Conservation (phyloP, 1,139 yeast genomes). For the Debaryomyces sp. region DNA sequence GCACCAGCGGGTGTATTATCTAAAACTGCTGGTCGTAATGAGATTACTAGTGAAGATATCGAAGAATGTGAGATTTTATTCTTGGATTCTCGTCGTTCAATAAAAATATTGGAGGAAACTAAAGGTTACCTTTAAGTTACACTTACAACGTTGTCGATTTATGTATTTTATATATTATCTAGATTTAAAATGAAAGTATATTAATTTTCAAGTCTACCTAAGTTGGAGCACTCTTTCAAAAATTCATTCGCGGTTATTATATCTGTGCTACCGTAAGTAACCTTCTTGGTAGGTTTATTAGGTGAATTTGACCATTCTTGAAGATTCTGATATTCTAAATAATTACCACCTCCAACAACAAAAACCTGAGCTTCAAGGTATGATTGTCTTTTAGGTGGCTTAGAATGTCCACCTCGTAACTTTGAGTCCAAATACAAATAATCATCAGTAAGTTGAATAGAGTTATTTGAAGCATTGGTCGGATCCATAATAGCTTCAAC, state of each 20-base stretch:
- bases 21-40: constrained; percentile 68
- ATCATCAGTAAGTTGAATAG: constrained; percentile 77
- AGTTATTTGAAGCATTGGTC: constrained; percentile 56
- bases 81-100: constrained; percentile 86
- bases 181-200: constrained; percentile 2
- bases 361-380: constrained; percentile 85
- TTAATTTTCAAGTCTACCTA: constrained; percentile 40
- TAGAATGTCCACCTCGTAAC: constrained; percentile 85
- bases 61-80: constrained; percentile 87
- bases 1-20: constrained; percentile 91
- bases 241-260: constrained; percentile 78
- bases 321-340: constrained; percentile 87
- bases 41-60: constrained; percentile 69
- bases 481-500: constrained; percentile 95
- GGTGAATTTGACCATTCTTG: constrained; percentile 76
- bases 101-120: constrained; percentile 66
- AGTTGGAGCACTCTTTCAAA: constrained; percentile 66
- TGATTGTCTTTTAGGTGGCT: constrained; percentile 83
- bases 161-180: constrained; percentile 7
- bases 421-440: constrained; percentile 90
- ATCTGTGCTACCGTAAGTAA: constrained; percentile 87
- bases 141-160: constrained; percentile 1
- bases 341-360: constrained; percentile 96
- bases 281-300: constrained; percentile 41
- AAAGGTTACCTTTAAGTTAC: constrained; percentile 46